Evolutionary conservation across 78 protist genomes (phyloP).

Genomic region (Dictyostelium firmibasis): DNA sequence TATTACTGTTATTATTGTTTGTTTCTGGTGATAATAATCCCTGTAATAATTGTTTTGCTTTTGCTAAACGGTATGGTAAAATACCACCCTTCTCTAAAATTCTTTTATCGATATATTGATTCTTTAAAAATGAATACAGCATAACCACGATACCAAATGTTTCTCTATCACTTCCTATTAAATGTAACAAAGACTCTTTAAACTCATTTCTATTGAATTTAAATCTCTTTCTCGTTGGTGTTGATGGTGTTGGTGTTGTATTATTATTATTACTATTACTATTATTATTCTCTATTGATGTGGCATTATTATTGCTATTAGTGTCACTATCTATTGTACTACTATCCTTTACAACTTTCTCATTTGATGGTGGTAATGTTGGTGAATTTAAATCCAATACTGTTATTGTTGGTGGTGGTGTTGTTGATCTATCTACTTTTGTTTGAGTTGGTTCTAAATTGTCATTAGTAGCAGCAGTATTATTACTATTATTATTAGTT

Average conservation of each 20-base stretch:
- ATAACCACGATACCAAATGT: constrained; percentile 66
- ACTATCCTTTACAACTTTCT: background rate
- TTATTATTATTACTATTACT: background rate
- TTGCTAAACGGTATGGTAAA: constrained; percentile 65
- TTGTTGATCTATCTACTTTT: background rate
- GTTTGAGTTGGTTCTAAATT: background rate
- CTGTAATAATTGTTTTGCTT: constrained; percentile 58
- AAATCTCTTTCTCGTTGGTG: background rate
- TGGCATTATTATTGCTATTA: background rate
- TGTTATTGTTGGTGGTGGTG: constrained; percentile 11
- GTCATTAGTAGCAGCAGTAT: background rate
- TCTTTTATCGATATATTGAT: constrained; percentile 29
- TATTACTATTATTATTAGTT: background rate
- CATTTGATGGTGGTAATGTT: too few species aligned
- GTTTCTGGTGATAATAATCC: constrained; percentile 68
- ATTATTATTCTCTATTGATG: too few species aligned
- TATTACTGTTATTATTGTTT: background rate
- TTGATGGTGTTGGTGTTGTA: background rate
- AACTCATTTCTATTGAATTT: constrained; percentile 16
- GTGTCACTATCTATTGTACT: background rate
- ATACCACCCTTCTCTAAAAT: constrained; percentile 75
- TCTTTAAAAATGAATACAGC: constrained; percentile 52
- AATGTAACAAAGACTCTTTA: constrained; percentile 33
- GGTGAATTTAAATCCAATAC: background rate
- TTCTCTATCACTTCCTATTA: constrained; percentile 44